Percentiles rank a stretch among this genome's conserved stretches.
Evolutionary conservation across 2,329 filamentous ascomycete genomes (phyloP).

Genomic region (Myriosclerotinia duriaeana): DNA sequence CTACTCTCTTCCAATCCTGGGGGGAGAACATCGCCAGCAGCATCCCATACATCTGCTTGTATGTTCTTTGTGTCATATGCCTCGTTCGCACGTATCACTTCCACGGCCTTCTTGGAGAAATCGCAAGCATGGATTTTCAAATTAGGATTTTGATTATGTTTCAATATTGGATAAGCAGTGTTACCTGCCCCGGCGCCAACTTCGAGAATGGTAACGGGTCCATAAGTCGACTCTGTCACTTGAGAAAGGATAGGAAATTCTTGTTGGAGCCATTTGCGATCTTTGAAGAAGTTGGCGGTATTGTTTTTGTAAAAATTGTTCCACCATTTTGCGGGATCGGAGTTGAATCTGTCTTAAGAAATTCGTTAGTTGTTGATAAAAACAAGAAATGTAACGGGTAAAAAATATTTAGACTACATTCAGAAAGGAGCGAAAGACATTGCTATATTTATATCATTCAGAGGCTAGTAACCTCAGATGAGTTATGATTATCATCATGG

Average conservation of each 20-base stretch:
- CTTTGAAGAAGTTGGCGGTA: constrained; percentile 96
- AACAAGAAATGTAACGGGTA: constrained; percentile 23
- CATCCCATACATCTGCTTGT: constrained; percentile 94
- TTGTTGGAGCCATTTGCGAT: constrained; percentile 94
- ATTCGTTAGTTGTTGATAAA: constrained; percentile 44
- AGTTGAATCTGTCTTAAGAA: constrained; percentile 75
- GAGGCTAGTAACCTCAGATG: constrained; percentile 57
- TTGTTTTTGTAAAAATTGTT: constrained; percentile 98
- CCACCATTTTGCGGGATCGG: constrained; percentile 93
- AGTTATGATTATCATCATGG: constrained; percentile 60
- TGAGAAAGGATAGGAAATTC: constrained; percentile 88
- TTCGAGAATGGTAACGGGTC: constrained; percentile 73
- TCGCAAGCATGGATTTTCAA: constrained; percentile 91
- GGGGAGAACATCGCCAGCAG: constrained; percentile 69
- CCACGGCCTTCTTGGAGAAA: constrained; percentile 91
- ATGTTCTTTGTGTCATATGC: constrained; percentile 72
- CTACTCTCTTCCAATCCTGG: constrained; percentile 73
- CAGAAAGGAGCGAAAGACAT: constrained; percentile 76
- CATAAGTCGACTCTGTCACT: constrained; percentile 69
- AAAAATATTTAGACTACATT: constrained; percentile 41
- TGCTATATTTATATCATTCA: constrained; percentile 59
- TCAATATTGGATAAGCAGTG: constrained; percentile 87
- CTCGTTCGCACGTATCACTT: constrained; percentile 81
- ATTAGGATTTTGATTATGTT: constrained; percentile 76
- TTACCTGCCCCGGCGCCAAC: constrained; percentile 96